Percentiles rank a stretch among this genome's conserved stretches.
These are phyloP conservation scores for Bipolaris oryzae DNA, from an alignment of 2,329 filamentous ascomycete species.

Conservation along the genomic window DNA sequence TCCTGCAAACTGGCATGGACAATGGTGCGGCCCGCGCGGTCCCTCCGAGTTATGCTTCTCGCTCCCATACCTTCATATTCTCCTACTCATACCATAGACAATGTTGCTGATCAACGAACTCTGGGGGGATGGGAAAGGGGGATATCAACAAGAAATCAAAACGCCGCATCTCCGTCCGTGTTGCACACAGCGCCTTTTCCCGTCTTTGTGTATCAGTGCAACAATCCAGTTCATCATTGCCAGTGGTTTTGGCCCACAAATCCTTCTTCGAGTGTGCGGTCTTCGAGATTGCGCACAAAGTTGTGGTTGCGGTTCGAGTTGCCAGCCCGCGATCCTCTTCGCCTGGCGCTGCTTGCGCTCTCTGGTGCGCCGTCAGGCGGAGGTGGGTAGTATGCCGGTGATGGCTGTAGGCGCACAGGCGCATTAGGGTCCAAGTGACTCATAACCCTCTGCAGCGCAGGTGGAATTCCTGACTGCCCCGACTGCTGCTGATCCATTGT, in stretches of 20 bases:
- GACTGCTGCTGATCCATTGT: conserved; percentile 96
- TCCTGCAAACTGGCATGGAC: conserved; percentile 22
- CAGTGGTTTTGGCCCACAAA: conserved; percentile 78
- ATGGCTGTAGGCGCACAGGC: conserved; percentile 91
- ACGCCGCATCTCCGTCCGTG: conserved; percentile 10
- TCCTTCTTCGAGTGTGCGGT: conserved; percentile 90
- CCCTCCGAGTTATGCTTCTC: conserved; percentile 9
- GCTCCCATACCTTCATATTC: conserved; percentile 8
- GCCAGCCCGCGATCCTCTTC: conserved; percentile 76
- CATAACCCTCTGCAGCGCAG: conserved; percentile 90
- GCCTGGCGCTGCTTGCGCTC: conserved; percentile 67
- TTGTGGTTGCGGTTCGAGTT: conserved; percentile 71
- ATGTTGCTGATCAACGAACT: conserved; percentile 10
- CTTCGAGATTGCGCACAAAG: conserved; percentile 93
- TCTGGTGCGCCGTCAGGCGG: conserved; percentile 81
- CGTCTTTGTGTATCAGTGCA: conserved; percentile 10
- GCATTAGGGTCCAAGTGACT: conserved; percentile 94
- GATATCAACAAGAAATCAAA: conserved; percentile 16
- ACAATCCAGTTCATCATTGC: conserved; percentile 55
- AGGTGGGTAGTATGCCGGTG: conserved; percentile 95
- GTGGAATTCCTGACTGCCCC: conserved; percentile 88
- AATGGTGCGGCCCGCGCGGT: conserved; percentile 15
- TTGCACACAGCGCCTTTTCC: conserved; percentile 4
- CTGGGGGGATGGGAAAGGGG: conserved; percentile 9
- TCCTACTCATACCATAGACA: conserved; percentile 14